These are phyloP conservation scores for Sporisorium reilianum DNA, from an alignment of 1,284 basidiomycete genomes.

Conservation along the genomic window DNA sequence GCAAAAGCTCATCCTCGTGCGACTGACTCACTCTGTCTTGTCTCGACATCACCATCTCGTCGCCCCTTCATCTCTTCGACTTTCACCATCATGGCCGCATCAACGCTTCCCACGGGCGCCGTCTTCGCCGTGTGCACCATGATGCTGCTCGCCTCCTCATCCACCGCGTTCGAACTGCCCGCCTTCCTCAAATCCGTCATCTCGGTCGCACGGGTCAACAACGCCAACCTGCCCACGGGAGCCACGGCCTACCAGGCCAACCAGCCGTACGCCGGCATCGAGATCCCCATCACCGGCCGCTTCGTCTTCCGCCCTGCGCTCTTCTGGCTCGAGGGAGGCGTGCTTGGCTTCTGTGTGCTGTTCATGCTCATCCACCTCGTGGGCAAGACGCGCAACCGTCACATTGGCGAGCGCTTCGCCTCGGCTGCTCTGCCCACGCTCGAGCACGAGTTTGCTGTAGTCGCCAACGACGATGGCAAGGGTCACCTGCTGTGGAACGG, in stretches of 20 bases:
- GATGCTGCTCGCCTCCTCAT: conserved; percentile 40
- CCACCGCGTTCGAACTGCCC: conserved; percentile 43
- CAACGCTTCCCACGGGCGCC: conserved; percentile 21
- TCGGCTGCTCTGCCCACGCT: conserved; percentile 43
- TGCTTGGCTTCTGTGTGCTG: conserved; percentile 45
- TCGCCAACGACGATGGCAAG: conserved; percentile 51
- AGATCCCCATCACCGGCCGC: conserved; percentile 29
- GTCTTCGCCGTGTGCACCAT: conserved; percentile 46
- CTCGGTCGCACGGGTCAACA: conserved; percentile 2
- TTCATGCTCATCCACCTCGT: conserved; percentile 56
- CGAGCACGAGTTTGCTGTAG: conserved; percentile 55
- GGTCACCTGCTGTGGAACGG: conserved; percentile 64
- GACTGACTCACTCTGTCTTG: neutral
- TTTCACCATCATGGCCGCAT: conserved; percentile 16
- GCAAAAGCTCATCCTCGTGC: neutral
- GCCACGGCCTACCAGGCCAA: conserved; percentile 47
- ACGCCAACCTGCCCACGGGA: conserved; percentile 26
- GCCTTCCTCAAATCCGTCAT: conserved; percentile 21
- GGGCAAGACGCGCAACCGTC: conserved; percentile 54
- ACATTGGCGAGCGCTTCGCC: conserved; percentile 46
- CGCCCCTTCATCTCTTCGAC: neutral
- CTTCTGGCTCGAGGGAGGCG: conserved; percentile 54
- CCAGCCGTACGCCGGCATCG: conserved; percentile 46
- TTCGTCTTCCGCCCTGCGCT: conserved; percentile 53
- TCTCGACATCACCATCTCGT: conserved; percentile 6